Evolutionary conservation across 176 grass and related monocot species (phyloP).

Genomic region (Avena insularis): DNA sequence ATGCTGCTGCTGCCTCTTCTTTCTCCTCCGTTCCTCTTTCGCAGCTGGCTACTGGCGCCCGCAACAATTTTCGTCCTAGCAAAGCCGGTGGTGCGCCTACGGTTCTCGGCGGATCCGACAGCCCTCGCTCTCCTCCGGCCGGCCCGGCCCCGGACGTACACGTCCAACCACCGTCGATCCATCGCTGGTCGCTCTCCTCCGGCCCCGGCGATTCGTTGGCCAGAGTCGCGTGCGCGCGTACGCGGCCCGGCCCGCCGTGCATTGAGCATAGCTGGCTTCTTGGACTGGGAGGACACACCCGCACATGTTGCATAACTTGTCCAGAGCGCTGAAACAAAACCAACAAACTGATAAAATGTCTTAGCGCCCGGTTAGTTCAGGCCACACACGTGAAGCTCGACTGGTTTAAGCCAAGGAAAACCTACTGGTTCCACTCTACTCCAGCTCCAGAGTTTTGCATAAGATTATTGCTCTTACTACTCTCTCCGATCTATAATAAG

Average conservation of each 20-base stretch:
- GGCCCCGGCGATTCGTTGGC: conserved; percentile 7
- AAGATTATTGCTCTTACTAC: too few relatives aligned
- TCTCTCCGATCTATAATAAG: too few relatives aligned
- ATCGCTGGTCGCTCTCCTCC: not conserved
- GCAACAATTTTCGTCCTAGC: not conserved
- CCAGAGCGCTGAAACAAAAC: not conserved
- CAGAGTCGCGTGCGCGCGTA: conserved; percentile 16
- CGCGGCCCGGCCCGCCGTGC: conserved; percentile 43
- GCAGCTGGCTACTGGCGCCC: conserved; percentile 12
- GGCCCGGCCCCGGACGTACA: too few relatives aligned
- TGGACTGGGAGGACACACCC: too few relatives aligned
- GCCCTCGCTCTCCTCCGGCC: not conserved
- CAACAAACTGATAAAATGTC: not conserved
- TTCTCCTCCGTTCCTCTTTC: not conserved
- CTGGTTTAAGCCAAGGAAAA: not conserved
- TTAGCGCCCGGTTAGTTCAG: not conserved
- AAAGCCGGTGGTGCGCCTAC: conserved; percentile 24
- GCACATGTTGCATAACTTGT: not conserved
- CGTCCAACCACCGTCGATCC: not conserved
- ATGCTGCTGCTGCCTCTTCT: not conserved
- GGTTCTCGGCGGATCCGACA: conserved; percentile 34
- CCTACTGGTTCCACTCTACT: not conserved
- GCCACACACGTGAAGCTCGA: not conserved
- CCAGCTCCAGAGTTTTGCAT: too few relatives aligned
- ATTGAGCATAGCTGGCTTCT: not conserved